A percentile compares a stretch with the other conserved stretches of the same genome.
Conservation (phyloP, 2,329 filamentous ascomycete species). For the Colletotrichum australisinense region DNA sequence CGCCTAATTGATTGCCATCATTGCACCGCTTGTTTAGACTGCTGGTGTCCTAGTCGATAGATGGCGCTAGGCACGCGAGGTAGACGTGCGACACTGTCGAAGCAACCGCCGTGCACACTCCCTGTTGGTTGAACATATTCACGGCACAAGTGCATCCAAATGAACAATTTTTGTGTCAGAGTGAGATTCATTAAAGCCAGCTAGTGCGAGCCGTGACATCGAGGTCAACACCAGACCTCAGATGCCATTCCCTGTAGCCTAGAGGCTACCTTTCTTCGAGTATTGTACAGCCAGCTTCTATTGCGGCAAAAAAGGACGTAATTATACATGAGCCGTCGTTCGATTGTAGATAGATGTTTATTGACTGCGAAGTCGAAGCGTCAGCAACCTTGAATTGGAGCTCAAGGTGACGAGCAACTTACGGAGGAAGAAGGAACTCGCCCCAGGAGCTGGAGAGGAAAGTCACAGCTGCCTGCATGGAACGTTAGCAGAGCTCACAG, state of each 20-base stretch:
- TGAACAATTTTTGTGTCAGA: not conserved
- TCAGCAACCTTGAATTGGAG: not conserved
- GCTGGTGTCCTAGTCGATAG: not conserved
- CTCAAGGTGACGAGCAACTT: conserved; percentile 42
- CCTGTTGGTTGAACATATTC: not conserved
- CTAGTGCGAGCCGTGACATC: conserved; percentile 1
- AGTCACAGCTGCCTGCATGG: conserved; percentile 68
- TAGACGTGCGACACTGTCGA: not conserved
- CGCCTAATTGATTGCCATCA: not conserved
- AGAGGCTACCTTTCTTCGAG: conserved; percentile 17
- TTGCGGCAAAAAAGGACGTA: conserved; percentile 28
- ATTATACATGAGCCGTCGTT: conserved; percentile 30
- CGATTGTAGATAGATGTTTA: conserved; percentile 19
- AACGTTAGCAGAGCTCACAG: conserved; percentile 16
- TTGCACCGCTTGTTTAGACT: not conserved
- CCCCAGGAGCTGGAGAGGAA: conserved; percentile 76
- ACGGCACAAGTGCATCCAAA: not conserved
- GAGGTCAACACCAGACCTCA: conserved; percentile 9
- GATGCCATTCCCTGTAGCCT: conserved; percentile 28
- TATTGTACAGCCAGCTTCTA: conserved; percentile 35
- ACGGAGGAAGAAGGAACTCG: conserved; percentile 76
- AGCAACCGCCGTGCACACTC: not conserved
- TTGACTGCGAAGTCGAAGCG: conserved; percentile 16
- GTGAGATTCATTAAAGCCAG: conserved; percentile 22
- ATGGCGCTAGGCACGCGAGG: not conserved